These are phyloP conservation scores for Bipolaris victoriae DNA, from an alignment of 2,329 filamentous ascomycete genomes.

Conservation along the genomic window DNA sequence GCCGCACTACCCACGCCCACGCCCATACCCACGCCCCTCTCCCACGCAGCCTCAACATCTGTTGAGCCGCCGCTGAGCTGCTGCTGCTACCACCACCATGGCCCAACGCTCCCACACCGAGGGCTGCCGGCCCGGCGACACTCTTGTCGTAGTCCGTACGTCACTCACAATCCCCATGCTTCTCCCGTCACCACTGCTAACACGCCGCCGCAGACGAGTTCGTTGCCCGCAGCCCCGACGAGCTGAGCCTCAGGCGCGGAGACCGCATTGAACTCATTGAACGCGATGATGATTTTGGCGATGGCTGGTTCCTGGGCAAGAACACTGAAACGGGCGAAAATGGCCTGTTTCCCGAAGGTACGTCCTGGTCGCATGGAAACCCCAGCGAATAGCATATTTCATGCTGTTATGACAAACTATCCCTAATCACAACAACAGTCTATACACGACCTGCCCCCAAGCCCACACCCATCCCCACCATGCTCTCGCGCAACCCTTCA, in stretches of 20 bases:
- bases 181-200: constrained; percentile 10
- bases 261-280: constrained; percentile 84
- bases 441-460: constrained; percentile 67
- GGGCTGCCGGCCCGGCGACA: constrained; percentile 67
- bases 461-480: constrained; percentile 37
- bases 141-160: constrained; percentile 75
- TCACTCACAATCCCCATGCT: constrained; percentile 27
- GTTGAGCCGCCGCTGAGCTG: background rate
- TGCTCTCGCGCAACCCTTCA: constrained; percentile 41
- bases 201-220: constrained; percentile 75
- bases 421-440: constrained; percentile 51
- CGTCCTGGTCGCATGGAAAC: constrained; percentile 31
- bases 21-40: constrained; percentile 2
- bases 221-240: constrained; percentile 86
- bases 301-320: constrained; percentile 82
- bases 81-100: constrained; percentile 29
- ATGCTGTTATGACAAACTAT: no score
- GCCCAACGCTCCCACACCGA: constrained; percentile 49
- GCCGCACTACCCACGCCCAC: background rate
- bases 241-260: constrained; percentile 85
- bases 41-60: constrained; percentile 8
- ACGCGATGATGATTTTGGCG: constrained; percentile 85
- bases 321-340: constrained; percentile 75
- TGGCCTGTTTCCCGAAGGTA: constrained; percentile 84
- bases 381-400: background rate